Conservation (phyloP, 2,329 filamentous ascomycete species). For the Ambrosiella cleistominuta region DNA sequence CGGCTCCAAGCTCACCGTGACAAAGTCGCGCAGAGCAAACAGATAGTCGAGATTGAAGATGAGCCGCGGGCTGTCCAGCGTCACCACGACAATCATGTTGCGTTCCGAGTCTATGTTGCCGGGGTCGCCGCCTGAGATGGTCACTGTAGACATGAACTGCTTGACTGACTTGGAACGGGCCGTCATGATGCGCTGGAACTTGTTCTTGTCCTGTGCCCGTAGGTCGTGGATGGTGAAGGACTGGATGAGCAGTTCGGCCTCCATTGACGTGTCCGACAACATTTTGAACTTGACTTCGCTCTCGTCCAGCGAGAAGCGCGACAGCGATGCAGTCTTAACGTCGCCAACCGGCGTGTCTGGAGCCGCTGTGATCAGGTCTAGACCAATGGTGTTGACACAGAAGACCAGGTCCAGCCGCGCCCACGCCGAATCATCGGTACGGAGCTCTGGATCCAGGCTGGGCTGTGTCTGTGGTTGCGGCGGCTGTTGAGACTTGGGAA, state of each 20-base stretch:
- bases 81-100: conserved; percentile 76
- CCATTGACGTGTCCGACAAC: conserved; percentile 77
- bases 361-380: conserved; percentile 69
- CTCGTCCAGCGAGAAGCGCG: conserved; percentile 84
- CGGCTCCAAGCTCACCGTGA: conserved; percentile 51
- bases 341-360: conserved; percentile 64
- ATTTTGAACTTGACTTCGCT: conserved; percentile 84
- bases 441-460: conserved; percentile 49
- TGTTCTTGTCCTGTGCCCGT: conserved; percentile 75
- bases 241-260: conserved; percentile 82
- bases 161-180: conserved; percentile 88
- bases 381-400: conserved; percentile 66
- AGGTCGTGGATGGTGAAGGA: conserved; percentile 92
- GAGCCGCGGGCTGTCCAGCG: conserved; percentile 81
- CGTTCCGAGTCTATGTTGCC: conserved; percentile 31
- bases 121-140: conserved; percentile 53
- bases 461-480: background rate
- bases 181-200: conserved; percentile 96
- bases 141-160: conserved; percentile 95
- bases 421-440: conserved; percentile 55
- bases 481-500: conserved; percentile 17
- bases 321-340: conserved; percentile 63
- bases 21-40: conserved; percentile 72
- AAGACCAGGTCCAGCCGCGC: conserved; percentile 88
- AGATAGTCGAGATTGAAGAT: conserved; percentile 95